Evolutionary conservation across 164 flowering plant genomes (phyloP), one percentile per base, ranked within the genome.

Genomic region (Liriodendron chinense): DNA sequence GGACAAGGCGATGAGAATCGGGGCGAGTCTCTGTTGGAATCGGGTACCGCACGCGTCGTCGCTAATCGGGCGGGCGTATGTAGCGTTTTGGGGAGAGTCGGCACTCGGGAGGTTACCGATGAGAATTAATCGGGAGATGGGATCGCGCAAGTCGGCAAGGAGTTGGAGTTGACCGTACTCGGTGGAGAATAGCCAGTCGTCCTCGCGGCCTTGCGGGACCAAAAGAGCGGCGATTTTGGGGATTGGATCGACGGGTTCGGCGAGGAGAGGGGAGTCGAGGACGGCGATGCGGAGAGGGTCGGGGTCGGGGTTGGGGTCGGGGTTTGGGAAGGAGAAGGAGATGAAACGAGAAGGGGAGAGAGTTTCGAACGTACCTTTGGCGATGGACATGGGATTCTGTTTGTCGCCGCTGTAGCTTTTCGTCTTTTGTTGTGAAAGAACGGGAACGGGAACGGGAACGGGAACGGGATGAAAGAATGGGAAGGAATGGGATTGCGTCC

Each of bases 141-240:
- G 59, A 34, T 78, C 75, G 1, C 87, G 89, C 14, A 80, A 84
- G 78, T 73, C 66, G 69, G 77, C 80, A 76, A 95, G 89, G 75
- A 95, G 93, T 77, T 93, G 95, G 68, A 84, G 79, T 64, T 92
- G 98, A 13, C 98, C 98, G 3, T 83, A 68, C 67, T 87, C 81
- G 3, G 98, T 90, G 80, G 88, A 89, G 87, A 94, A 94, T 59
- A 88, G 79, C 99, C 99, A 95, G 81, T 93, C 98, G 72, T 81
- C 23, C 73, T 93, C 92, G 57, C 94, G 98, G 80, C 78, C 57
- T 6, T 71, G 65, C 9, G 99, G 99, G 78, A 93, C 94, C 70
- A 91, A 68, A 87, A 95, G 88, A 72, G 92, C 97, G 16, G 93
- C 96, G 74, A 86, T 77, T 74, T 20, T 74, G 20, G 85, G 84